Evolutionary conservation across 2,329 filamentous ascomycete genomes (phyloP).

Genomic region (Cladophialophora immunda): DNA sequence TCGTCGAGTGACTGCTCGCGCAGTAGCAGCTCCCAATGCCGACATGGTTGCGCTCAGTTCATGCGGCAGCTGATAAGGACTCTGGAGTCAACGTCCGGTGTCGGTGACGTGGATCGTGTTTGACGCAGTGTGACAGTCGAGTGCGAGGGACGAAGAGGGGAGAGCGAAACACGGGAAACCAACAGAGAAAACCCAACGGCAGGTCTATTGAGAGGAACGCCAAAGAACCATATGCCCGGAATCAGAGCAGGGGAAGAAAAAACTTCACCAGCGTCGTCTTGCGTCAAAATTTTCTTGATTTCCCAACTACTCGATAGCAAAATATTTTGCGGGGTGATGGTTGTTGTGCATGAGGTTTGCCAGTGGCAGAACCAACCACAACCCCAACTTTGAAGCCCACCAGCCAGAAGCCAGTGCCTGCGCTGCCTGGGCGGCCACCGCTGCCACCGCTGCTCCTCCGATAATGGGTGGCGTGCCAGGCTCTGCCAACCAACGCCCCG

Average conservation of each 20-base stretch:
- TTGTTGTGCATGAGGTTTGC: slow-evolving; percentile 14
- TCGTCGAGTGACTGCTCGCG: slow-evolving; percentile 40
- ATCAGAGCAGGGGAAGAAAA: slow-evolving; percentile 15
- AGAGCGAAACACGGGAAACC: slow-evolving; percentile 11
- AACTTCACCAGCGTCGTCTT: slow-evolving; percentile 21
- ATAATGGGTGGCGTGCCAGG: slow-evolving; percentile 21
- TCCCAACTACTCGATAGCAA: slow-evolving; percentile 22
- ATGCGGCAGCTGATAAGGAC: slow-evolving; percentile 41
- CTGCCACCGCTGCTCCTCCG: slow-evolving; percentile 23
- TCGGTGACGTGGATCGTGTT: slow-evolving; percentile 6
- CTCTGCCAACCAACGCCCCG: not conserved
- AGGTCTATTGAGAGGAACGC: slow-evolving; percentile 22
- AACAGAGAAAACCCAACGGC: slow-evolving; percentile 11
- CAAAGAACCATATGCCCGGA: slow-evolving; percentile 16
- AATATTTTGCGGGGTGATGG: slow-evolving; percentile 34
- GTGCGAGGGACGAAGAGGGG: slow-evolving; percentile 7
- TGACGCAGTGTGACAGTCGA: slow-evolving; percentile 3
- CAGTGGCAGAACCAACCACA: slow-evolving; percentile 20
- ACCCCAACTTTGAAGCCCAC: slow-evolving; percentile 17
- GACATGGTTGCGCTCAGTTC: slow-evolving; percentile 37
- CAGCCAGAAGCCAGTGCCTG: slow-evolving; percentile 15
- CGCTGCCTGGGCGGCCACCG: slow-evolving; percentile 7
- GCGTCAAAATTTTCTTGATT: slow-evolving; percentile 35
- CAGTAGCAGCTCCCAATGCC: slow-evolving; percentile 39
- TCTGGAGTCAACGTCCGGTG: slow-evolving; percentile 4